phyloP scores from a whole-genome alignment of 805 yeast genomes.

The Starmerella sp. region DNA sequence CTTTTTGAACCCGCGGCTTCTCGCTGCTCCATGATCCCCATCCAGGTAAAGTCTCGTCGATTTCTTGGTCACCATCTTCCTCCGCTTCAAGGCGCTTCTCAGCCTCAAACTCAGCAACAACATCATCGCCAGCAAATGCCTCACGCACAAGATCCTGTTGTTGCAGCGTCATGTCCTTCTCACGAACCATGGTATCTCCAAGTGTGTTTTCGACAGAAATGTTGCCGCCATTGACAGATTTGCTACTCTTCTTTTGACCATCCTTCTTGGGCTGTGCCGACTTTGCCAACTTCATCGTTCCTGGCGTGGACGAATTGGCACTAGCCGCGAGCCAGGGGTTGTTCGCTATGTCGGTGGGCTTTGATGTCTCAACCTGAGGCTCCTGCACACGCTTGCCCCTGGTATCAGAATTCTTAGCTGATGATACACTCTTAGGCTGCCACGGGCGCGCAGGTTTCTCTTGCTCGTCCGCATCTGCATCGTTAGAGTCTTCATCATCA shows the following conservation, averaged over 20 bases:
- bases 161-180: slow-evolving; percentile 23
- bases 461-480: neutral
- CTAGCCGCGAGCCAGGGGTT: slow-evolving; percentile 15
- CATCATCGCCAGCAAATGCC: slow-evolving; percentile 97
- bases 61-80: slow-evolving; percentile 80
- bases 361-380: neutral
- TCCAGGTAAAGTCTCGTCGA: slow-evolving; percentile 82
- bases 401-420: too few species aligned
- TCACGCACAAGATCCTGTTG: slow-evolving; percentile 61
- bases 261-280: slow-evolving; percentile 20
- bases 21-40: slow-evolving; percentile 98
- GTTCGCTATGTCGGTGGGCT: neutral
- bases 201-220: slow-evolving; percentile 20
- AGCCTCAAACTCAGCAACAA: slow-evolving; percentile 62
- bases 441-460: neutral
- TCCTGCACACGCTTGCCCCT: neutral
- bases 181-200: slow-evolving; percentile 19
- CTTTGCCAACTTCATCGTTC: slow-evolving; percentile 7
- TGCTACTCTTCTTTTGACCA: slow-evolving; percentile 30
- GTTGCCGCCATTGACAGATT: slow-evolving; percentile 10
- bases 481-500: neutral
- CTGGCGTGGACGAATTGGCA: slow-evolving; percentile 1
- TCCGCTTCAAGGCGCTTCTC: slow-evolving; percentile 58
- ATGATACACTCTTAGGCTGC: neutral
- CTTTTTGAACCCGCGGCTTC: slow-evolving; percentile 44